These are phyloP conservation scores for Apostasia shenzhenica DNA, from an alignment of 106 monocot species.

Conservation along the genomic window DNA sequence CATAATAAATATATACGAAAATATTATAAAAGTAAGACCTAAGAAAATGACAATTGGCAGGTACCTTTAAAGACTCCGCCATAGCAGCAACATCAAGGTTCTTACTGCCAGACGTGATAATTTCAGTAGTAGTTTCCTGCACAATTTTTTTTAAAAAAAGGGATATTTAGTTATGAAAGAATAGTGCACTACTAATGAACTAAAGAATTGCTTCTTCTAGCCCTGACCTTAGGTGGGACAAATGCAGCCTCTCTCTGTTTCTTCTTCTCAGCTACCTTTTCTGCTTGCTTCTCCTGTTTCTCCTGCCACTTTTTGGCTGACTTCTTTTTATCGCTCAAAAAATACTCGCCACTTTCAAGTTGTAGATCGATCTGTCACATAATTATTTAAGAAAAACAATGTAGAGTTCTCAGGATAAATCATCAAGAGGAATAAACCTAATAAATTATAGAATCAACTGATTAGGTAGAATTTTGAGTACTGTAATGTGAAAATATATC, in stretches of 20 bases:
- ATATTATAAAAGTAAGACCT: no score
- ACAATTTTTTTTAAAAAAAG: neutral
- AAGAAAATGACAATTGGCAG: neutral
- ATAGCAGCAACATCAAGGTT: constrained; percentile 40
- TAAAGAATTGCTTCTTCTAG: neutral
- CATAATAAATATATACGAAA: neutral
- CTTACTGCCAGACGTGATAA: constrained; percentile 22
- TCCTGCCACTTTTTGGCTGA: constrained; percentile 82
- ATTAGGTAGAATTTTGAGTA: no score
- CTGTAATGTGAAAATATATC: no score
- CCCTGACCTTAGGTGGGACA: constrained; percentile 75
- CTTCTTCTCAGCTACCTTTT: constrained; percentile 79
- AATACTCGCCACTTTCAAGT: constrained; percentile 93
- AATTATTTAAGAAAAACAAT: neutral
- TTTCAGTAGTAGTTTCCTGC: constrained; percentile 32
- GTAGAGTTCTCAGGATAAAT: no score
- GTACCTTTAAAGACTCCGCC: constrained; percentile 72
- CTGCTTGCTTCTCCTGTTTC: constrained; percentile 84
- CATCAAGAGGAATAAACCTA: no score
- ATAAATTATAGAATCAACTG: no score
- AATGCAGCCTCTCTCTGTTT: constrained; percentile 92
- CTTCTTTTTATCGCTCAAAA: constrained; percentile 87
- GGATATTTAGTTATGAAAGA: neutral
- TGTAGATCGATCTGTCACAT: constrained; percentile 67
- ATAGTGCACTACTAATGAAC: neutral